Conservation (phyloP, 2,329 filamentous ascomycete genomes). For the Tolypocladium cylindrosporum region DNA sequence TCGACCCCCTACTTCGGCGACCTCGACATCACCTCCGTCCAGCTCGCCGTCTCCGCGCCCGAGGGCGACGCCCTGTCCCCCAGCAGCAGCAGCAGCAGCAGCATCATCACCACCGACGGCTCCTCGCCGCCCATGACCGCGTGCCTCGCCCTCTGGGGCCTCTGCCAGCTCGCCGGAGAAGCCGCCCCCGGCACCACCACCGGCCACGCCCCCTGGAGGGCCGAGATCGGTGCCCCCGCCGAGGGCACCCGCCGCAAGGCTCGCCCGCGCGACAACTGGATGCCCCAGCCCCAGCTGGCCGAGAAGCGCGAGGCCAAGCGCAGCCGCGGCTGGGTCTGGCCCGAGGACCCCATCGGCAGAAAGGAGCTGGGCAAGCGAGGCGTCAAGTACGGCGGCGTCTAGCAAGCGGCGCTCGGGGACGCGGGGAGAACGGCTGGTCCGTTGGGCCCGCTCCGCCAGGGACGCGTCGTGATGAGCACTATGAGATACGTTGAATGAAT, state of each 20-base stretch:
- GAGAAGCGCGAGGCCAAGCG: conserved; percentile 72
- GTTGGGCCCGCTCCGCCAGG: background rate
- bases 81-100: conserved; percentile 12
- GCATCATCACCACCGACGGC: conserved; percentile 19
- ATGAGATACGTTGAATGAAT: background rate
- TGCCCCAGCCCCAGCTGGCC: conserved; percentile 60
- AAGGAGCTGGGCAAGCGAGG: conserved; percentile 62
- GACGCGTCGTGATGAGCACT: background rate
- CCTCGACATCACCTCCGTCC: conserved; percentile 61
- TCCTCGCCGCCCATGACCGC: conserved; percentile 48
- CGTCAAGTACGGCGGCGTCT: conserved; percentile 40
- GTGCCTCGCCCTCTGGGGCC: conserved; percentile 65
- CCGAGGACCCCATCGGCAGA: conserved; percentile 61
- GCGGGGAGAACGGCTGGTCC: background rate
- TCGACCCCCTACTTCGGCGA: conserved; percentile 77
- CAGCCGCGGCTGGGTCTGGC: conserved; percentile 63
- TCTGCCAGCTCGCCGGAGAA: conserved; percentile 61
- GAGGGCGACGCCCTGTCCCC: conserved; percentile 11
- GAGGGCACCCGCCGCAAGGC: conserved; percentile 63
- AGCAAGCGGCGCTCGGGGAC: background rate
- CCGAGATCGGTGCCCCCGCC: conserved; percentile 65
- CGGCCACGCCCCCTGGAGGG: conserved; percentile 53
- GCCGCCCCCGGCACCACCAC: conserved; percentile 31
- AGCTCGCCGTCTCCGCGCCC: conserved; percentile 35
- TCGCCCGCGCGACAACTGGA: conserved; percentile 62